A percentile compares a stretch with the other conserved stretches of the same genome.
Evolutionary conservation across 345 rosid genomes (phyloP).

Genomic region (Balakata baccata): DNA sequence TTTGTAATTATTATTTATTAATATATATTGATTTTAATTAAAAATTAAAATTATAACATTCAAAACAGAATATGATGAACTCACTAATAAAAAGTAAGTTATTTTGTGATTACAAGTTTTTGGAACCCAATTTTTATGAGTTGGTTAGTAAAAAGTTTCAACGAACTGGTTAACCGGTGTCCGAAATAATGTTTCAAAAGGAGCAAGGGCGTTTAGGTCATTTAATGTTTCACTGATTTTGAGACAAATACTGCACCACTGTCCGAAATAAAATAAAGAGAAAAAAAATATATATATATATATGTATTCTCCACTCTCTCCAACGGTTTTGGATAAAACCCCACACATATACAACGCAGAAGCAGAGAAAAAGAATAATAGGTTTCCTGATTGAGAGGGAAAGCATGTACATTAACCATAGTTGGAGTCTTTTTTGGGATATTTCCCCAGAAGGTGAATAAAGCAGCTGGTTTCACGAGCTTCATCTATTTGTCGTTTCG

Average conservation of each 20-base stretch:
- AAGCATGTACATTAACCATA: background rate
- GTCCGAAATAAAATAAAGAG: background rate
- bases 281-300: no score
- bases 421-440: background rate
- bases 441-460: background rate
- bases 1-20: no score
- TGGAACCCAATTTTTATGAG: no score
- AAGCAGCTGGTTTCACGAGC: conserved; percentile 25
- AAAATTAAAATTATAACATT: no score
- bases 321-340: conserved; percentile 14
- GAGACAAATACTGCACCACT: no score
- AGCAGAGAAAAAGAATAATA: background rate
- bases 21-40: no score
- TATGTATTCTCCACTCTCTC: background rate
- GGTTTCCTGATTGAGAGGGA: background rate
- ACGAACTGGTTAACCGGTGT: no score
- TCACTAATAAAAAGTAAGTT: no score
- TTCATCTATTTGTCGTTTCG: conserved; percentile 7
- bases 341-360: background rate
- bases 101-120: no score
- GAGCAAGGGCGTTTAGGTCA: background rate
- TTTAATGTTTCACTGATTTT: conserved; percentile 9
- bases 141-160: no score
- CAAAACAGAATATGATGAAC: no score
- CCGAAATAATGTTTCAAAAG: background rate